Percentiles rank a stretch among this genome's conserved stretches.
These are phyloP conservation scores for Quercus lobata DNA, from an alignment of 331 rosid species.

Conservation along the genomic window DNA sequence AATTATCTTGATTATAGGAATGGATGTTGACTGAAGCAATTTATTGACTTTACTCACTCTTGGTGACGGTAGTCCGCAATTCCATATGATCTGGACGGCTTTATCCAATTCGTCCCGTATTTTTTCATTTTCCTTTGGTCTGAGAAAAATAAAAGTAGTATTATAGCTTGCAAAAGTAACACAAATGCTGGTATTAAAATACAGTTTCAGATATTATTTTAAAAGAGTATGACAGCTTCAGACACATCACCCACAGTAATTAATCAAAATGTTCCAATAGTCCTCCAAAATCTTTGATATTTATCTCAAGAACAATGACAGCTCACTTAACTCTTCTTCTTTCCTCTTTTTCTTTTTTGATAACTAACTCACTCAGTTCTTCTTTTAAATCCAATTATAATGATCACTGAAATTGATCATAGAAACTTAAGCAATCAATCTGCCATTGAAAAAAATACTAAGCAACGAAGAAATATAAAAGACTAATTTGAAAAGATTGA, in stretches of 20 bases:
- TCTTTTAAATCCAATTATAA: background rate
- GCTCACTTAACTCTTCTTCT: background rate
- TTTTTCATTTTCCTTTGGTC: slow-evolving; percentile 86
- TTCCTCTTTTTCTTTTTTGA: too few species aligned
- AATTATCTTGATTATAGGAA: background rate
- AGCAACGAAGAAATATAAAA: background rate
- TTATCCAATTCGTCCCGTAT: slow-evolving; percentile 60
- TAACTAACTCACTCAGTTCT: background rate
- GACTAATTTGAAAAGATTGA: background rate
- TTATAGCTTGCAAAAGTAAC: too few species aligned
- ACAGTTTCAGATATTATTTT: background rate
- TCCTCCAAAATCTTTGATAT: background rate
- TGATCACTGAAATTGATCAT: background rate
- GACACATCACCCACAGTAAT: background rate
- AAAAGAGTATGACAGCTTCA: background rate
- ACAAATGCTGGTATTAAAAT: background rate
- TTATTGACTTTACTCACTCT: slow-evolving; percentile 50
- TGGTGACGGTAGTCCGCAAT: slow-evolving; percentile 88
- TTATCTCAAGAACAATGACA: background rate
- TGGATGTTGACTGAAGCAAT: slow-evolving; percentile 5
- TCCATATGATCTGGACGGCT: slow-evolving; percentile 89
- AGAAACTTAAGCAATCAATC: background rate
- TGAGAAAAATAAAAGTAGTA: slow-evolving; percentile 18
- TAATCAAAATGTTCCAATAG: background rate
- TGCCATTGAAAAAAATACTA: background rate